These are phyloP conservation scores for Astragalus membranaceus DNA, from an alignment of 306 rosid genomes.

Conservation along the genomic window DNA sequence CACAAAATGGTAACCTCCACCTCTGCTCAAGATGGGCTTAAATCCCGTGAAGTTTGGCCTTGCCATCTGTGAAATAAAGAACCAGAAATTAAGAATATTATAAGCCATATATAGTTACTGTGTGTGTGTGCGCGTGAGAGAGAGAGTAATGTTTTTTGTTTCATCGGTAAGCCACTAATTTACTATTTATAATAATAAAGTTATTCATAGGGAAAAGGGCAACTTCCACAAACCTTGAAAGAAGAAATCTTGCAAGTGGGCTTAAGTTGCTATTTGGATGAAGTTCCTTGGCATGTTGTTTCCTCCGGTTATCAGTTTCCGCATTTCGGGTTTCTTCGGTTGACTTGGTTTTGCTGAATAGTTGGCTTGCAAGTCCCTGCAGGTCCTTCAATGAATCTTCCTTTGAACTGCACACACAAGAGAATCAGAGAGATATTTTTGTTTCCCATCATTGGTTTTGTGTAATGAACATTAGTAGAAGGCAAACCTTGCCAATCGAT, in stretches of 20 bases:
- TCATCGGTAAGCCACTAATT: neutral
- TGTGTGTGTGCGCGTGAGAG: neutral
- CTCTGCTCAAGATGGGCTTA: conserved; percentile 54
- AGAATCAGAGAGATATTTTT: neutral
- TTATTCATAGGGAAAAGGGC: conserved; percentile 7
- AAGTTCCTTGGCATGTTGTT: conserved; percentile 58
- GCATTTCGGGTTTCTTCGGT: conserved; percentile 44
- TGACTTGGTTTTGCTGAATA: conserved; percentile 46
- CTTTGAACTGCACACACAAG: conserved; percentile 53
- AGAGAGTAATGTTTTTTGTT: neutral
- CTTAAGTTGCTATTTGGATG: conserved; percentile 72
- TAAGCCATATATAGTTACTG: neutral
- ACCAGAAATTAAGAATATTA: neutral
- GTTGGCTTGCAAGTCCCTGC: conserved; percentile 57
- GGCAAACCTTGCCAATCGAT: conserved; percentile 69
- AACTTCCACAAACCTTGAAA: conserved; percentile 67
- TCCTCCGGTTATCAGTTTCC: conserved; percentile 49
- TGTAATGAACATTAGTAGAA: neutral
- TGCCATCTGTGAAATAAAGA: conserved; percentile 82
- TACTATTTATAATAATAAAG: conserved; percentile 7
- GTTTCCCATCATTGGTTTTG: neutral
- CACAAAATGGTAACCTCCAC: conserved; percentile 25
- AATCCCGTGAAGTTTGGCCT: conserved; percentile 80
- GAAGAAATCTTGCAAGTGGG: conserved; percentile 94
- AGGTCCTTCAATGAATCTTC: conserved; percentile 77